These are phyloP conservation scores for Magnusiomyces fungicola DNA, from an alignment of 1,139 yeast genomes.

Conservation along the genomic window DNA sequence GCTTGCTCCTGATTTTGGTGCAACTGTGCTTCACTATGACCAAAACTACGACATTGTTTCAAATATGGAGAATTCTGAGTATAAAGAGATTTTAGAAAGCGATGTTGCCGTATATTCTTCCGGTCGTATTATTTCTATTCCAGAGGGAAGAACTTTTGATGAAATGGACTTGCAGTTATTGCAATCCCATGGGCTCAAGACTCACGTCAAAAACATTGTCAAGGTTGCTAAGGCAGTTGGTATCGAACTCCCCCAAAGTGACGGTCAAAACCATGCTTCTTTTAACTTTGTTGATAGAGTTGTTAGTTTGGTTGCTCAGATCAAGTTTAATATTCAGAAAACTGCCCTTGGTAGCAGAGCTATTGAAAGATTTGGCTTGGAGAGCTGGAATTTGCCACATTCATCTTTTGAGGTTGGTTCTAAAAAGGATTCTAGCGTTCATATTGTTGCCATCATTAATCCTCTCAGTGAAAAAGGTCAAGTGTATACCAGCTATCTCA, in stretches of 20 bases:
- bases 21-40: background rate
- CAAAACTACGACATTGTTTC: background rate
- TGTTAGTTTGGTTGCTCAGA: constrained; percentile 19
- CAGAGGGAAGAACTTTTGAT: constrained; percentile 8
- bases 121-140: constrained; percentile 24
- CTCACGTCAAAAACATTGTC: constrained; percentile 23
- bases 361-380: constrained; percentile 16
- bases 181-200: constrained; percentile 22
- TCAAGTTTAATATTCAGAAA: constrained; percentile 17
- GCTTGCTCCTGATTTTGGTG: background rate
- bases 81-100: background rate
- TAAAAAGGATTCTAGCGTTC: constrained; percentile 27
- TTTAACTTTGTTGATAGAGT: constrained; percentile 23
- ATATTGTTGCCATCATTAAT: constrained; percentile 55
- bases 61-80: background rate
- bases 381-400: constrained; percentile 18
- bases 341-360: constrained; percentile 5
- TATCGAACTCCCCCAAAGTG: background rate
- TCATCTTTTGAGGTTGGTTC: constrained; percentile 22
- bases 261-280: constrained; percentile 6
- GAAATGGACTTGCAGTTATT: constrained; percentile 20
- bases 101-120: constrained; percentile 19
- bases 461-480: constrained; percentile 70
- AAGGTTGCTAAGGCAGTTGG: constrained; percentile 9
- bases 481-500: constrained; percentile 45